Evolutionary conservation across 2,329 filamentous ascomycete genomes (phyloP).

Genomic region (Colletotrichum costaricense): DNA sequence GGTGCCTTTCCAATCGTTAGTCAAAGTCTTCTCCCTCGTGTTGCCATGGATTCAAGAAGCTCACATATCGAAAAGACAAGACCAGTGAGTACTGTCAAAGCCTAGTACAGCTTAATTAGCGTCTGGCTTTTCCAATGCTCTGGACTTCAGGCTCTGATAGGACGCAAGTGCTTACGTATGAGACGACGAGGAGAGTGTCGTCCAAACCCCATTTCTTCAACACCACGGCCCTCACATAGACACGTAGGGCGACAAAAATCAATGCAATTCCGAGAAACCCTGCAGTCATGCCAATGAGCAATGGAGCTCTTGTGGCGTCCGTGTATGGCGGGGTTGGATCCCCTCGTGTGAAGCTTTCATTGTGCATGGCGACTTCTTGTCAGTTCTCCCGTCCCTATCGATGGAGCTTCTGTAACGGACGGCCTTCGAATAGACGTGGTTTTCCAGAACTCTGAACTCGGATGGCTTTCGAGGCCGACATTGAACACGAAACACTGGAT

Average conservation of each 20-base stretch:
- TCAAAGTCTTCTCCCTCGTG: accelerated
- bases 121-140: background rate
- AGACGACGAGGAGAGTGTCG: slow-evolving; percentile 11
- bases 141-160: background rate
- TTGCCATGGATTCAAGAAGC: background rate
- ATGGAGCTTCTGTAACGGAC: background rate
- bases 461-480: background rate
- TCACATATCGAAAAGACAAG: slow-evolving; percentile 2
- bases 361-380: background rate
- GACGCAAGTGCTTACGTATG: slow-evolving; percentile 2
- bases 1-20: slow-evolving; percentile 3
- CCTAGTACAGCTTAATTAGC: background rate
- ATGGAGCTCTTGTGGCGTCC: background rate
- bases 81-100: slow-evolving; percentile 9
- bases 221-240: slow-evolving; percentile 13
- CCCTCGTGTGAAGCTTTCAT: background rate
- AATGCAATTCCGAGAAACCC: slow-evolving; percentile 5
- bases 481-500: background rate
- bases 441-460: background rate
- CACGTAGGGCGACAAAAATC: slow-evolving; percentile 14
- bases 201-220: slow-evolving; percentile 30
- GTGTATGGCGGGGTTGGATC: background rate
- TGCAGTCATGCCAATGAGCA: slow-evolving; percentile 10
- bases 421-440: background rate
- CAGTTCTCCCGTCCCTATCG: background rate